Conservation (phyloP, 2,329 filamentous ascomycete genomes). For the Venturia nashicola region DNA sequence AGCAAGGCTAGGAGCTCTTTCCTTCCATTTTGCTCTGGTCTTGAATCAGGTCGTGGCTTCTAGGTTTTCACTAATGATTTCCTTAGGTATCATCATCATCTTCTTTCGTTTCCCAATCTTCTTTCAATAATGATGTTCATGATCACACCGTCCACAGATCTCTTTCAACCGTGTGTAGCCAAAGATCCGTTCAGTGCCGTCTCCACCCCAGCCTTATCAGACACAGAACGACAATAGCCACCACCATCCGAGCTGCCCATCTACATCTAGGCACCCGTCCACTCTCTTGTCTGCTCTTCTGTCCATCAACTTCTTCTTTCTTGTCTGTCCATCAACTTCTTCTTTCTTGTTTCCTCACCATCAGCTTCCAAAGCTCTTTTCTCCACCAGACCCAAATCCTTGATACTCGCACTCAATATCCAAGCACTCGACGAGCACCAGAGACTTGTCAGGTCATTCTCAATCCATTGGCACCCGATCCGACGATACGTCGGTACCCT, state of each 20-base stretch:
- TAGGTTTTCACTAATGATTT: background rate
- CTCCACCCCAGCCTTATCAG: background rate
- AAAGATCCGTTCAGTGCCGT: background rate
- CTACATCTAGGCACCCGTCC: background rate
- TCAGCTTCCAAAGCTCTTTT: background rate
- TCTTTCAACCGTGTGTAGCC: background rate
- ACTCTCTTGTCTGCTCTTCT: background rate
- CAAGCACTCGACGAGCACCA: background rate
- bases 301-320: background rate
- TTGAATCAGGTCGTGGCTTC: background rate
- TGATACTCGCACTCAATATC: background rate
- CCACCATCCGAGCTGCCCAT: background rate
- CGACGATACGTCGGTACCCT: background rate
- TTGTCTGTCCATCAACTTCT: background rate
- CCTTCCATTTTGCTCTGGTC: background rate
- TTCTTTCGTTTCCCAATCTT: background rate
- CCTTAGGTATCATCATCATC: background rate
- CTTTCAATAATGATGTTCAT: background rate
- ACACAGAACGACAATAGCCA: background rate
- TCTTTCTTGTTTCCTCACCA: background rate
- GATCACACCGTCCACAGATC: background rate
- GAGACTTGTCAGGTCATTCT: too few species aligned
- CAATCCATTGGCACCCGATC: background rate
- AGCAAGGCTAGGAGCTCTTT: background rate
- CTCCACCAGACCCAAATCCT: background rate